phyloP scores from a whole-genome alignment of 352 stramenopile species.

The Phytopythium montanum region DNA sequence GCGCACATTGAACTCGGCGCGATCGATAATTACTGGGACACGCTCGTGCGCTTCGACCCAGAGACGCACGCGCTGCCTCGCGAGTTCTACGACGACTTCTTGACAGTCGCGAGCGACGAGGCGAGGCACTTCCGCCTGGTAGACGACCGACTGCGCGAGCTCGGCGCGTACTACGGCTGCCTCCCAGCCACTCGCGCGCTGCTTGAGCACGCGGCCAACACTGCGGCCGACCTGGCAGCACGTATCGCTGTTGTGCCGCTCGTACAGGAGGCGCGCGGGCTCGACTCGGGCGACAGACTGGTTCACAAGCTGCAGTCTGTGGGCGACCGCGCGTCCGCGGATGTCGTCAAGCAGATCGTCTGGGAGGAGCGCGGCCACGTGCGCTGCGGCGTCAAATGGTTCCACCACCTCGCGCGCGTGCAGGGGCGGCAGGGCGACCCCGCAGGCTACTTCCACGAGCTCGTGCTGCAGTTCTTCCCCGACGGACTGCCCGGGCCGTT shows the following conservation, averaged over 20 bases:
- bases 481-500: conserved; percentile 78
- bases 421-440: conserved; percentile 36
- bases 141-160: conserved; percentile 49
- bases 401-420: conserved; percentile 41
- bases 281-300: conserved; percentile 73
- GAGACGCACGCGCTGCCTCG: conserved; percentile 32
- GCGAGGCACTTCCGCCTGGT: conserved; percentile 80
- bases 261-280: conserved; percentile 72
- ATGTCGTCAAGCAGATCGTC: conserved; percentile 75
- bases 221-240: conserved; percentile 51
- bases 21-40: conserved; percentile 89
- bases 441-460: conserved; percentile 73
- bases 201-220: conserved; percentile 75
- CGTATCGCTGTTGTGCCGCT: conserved; percentile 77
- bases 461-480: conserved; percentile 75
- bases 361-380: conserved; percentile 78
- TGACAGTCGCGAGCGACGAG: conserved; percentile 68
- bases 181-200: conserved; percentile 65
- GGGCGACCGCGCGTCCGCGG: conserved; percentile 58
- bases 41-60: conserved; percentile 76
- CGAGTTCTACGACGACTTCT: conserved; percentile 75
- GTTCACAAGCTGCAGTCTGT: conserved; percentile 73
- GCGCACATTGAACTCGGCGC: conserved; percentile 84
- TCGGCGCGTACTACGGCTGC: conserved; percentile 63
- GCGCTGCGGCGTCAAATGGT: conserved; percentile 78